Conservation (phyloP, 2,329 filamentous ascomycete species). For the Penicillium sp. region DNA sequence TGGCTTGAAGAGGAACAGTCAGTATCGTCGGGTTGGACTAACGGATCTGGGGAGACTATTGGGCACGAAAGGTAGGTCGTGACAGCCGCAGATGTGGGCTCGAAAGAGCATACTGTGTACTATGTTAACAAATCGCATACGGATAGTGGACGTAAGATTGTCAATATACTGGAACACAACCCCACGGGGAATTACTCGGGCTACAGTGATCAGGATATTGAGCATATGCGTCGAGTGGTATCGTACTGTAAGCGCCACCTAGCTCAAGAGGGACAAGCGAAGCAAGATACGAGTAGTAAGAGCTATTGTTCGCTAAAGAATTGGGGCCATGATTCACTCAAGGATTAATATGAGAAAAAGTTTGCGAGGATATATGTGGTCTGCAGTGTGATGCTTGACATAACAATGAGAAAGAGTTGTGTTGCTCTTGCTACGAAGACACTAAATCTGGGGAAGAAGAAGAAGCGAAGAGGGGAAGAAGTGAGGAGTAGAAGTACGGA, state of each 20-base stretch:
- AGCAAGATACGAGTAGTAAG: constrained; percentile 56
- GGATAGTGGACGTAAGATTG: constrained; percentile 61
- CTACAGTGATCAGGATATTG: constrained; percentile 59
- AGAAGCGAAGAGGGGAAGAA: no score
- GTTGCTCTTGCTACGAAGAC: no score
- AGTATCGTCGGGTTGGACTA: constrained; percentile 60
- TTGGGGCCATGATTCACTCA: constrained; percentile 59
- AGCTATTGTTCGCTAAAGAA: constrained; percentile 64
- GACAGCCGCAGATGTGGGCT: no score
- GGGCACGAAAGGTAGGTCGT: constrained; percentile 57
- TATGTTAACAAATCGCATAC: neutral
- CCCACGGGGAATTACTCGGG: constrained; percentile 47
- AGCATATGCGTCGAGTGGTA: constrained; percentile 65
- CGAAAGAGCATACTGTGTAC: neutral
- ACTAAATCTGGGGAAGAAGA: no score
- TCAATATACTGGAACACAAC: constrained; percentile 64
- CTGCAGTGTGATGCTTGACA: neutral
- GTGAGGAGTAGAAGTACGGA: no score
- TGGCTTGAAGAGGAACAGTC: constrained; percentile 64
- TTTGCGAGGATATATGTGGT: neutral
- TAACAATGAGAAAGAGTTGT: no score
- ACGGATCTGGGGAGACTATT: constrained; percentile 62
- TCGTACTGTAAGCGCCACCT: constrained; percentile 67
- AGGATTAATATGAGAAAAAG: constrained; percentile 28
- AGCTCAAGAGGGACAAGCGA: constrained; percentile 59